Evolutionary conservation across 352 stramenopile species (phyloP), one percentile per base, ranked within the genome.

Genomic region (Peronospora destructor): DNA sequence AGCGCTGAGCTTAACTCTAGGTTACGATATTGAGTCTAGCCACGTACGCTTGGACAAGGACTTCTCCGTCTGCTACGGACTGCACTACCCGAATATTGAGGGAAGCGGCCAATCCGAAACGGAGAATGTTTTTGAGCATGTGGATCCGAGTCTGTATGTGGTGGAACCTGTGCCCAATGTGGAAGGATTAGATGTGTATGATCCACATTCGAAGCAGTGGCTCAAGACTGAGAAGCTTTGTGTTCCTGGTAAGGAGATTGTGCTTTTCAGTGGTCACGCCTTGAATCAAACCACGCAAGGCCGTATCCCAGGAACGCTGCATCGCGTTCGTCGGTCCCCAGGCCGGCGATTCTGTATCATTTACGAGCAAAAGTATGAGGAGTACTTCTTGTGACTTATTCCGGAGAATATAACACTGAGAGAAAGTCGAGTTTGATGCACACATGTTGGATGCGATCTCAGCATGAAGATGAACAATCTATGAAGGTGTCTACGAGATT

Each of bases 71-170:
- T 80, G 69, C 64, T 84, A 84, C 33, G 72, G 69, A 12, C 43
- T 84, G 28, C 72, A 84, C 62, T 84, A 84, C 43, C 72, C 72
- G 12, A 84, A 84, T 38, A 76, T 57, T 26, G 52, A 59, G 11
- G 69, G 69, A 23, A 74, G 59, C 17, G 72, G 72, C 9, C 72
- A 81, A 53, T 84, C 70, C 8, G 58, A 73, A 28, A 63, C 42
- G 23, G 72, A 84, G 37, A 84, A 84, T 28, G 69, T 84, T 19
- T 84, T 78, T n/a, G 72, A 84, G 44, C 72, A 84, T 41, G 66
- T 84, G 11, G 72, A 84, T 43, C 72, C 72, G 28, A 84, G 72
- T 55, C 44, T 84, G 17, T 84, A 75, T 25, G 70, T 84, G 35
- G 68, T 73, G 23, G 72, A 84, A 35, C 72, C 72, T 29, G 72